Evolutionary conservation across 352 stramenopile genomes (phyloP).

Genomic region (Globisporangium iwayamae): DNA sequence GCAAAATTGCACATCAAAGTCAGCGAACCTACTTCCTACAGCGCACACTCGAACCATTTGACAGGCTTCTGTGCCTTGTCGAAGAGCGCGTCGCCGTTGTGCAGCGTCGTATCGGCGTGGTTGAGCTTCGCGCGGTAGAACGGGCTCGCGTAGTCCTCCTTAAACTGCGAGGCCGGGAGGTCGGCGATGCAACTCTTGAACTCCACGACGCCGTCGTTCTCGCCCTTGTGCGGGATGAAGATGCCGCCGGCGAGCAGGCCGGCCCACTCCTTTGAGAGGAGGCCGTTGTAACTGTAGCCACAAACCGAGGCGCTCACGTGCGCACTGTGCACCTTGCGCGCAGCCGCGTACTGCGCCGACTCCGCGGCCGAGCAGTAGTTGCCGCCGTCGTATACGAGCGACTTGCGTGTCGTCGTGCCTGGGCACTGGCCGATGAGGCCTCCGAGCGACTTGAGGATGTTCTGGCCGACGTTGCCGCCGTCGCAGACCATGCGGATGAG

Average conservation of each 20-base stretch:
- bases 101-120: constrained; percentile 62
- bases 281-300: constrained; percentile 30
- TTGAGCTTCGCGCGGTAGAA: constrained; percentile 68
- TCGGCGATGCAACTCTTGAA: constrained; percentile 53
- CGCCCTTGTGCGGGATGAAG: constrained; percentile 17
- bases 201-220: constrained; percentile 37
- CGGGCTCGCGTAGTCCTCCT: constrained; percentile 30
- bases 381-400: constrained; percentile 37
- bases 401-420: constrained; percentile 21
- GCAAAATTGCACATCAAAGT: neutral
- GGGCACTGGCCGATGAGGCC: constrained; percentile 37
- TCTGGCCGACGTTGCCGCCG: constrained; percentile 14
- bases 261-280: constrained; percentile 32
- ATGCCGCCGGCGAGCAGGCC: constrained; percentile 19
- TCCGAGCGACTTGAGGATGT: constrained; percentile 27
- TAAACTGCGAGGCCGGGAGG: constrained; percentile 29
- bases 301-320: constrained; percentile 39
- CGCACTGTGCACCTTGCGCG: constrained; percentile 27
- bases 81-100: constrained; percentile 51
- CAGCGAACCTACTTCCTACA: constrained; percentile 27
- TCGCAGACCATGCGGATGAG: constrained; percentile 34
- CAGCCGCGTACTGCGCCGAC: constrained; percentile 26
- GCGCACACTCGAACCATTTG: constrained; percentile 74
- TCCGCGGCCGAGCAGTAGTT: constrained; percentile 17
- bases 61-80: constrained; percentile 45